Conservation (phyloP, 345 rosid species). For the Dimocarpus longan region DNA sequence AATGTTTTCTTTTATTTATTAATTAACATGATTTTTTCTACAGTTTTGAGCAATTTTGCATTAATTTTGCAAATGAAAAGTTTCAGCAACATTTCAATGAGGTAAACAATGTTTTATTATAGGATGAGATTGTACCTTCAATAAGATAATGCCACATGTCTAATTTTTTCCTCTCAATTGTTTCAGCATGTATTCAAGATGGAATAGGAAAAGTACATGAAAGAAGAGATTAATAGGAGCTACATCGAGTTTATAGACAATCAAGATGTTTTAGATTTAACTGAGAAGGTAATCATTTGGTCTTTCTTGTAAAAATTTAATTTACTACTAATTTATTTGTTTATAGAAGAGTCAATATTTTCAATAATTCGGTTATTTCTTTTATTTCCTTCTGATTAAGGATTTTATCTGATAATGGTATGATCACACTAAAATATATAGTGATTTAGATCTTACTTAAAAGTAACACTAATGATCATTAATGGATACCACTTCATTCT, state of each 20-base stretch:
- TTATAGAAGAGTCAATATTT: not conserved
- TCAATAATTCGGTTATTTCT: not conserved
- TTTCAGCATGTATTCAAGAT: conserved; percentile 98
- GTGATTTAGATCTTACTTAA: too few species aligned
- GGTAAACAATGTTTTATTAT: too few species aligned
- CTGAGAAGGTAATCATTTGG: conserved; percentile 75
- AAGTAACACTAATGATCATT: too few species aligned
- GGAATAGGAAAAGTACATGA: conserved; percentile 65
- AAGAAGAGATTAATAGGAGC: too few species aligned
- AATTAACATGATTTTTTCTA: conserved; percentile 22
- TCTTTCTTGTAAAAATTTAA: conserved; percentile 7
- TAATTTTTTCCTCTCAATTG: conserved; percentile 17
- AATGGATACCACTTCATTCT: too few species aligned
- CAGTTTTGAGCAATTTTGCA: conserved; percentile 62
- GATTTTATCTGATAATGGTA: conserved; percentile 6
- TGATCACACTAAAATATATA: too few species aligned
- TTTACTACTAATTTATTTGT: not conserved
- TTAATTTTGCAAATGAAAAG: too few species aligned
- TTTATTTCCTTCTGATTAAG: not conserved
- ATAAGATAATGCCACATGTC: not conserved
- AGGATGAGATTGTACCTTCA: too few species aligned
- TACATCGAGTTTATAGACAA: too few species aligned
- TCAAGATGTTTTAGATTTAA: conserved; percentile 50
- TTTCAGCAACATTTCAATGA: too few species aligned
- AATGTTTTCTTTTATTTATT: not conserved